Percentiles rank a stretch among this genome's conserved stretches.
Evolutionary conservation across 148 eudicot genomes (phyloP).

Genomic region (Polygonum maritimum): DNA sequence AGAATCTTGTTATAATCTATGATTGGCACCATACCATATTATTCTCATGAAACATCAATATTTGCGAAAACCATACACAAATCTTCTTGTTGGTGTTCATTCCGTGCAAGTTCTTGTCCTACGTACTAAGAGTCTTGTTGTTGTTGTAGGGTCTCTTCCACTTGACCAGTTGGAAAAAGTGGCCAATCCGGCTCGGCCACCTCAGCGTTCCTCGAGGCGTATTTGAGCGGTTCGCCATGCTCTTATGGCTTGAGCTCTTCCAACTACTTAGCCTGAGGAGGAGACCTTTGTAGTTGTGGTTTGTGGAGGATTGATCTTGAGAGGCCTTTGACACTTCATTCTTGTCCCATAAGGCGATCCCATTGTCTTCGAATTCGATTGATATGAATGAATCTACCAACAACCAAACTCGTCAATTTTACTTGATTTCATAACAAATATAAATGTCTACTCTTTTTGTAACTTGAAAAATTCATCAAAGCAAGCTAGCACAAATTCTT

Average conservation of each 20-base stretch:
- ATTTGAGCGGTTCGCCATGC: neutral
- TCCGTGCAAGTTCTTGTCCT: slow-evolving; percentile 9
- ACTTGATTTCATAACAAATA: neutral
- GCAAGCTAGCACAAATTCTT: neutral
- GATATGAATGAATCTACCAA: slow-evolving; percentile 11
- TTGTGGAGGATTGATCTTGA: neutral
- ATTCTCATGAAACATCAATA: too few species aligned
- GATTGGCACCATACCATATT: too few species aligned
- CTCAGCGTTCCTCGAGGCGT: neutral
- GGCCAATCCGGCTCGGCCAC: slow-evolving; percentile 8
- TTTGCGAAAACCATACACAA: too few species aligned
- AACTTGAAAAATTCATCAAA: neutral
- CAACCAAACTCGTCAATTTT: neutral
- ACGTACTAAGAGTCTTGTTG: neutral
- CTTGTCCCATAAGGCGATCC: slow-evolving; percentile 7
- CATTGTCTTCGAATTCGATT: slow-evolving; percentile 6
- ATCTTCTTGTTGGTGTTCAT: neutral
- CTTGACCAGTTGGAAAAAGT: neutral
- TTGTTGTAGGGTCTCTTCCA: neutral
- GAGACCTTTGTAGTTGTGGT: neutral
- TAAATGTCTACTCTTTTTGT: neutral
- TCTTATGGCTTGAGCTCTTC: neutral
- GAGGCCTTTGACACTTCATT: slow-evolving; percentile 7
- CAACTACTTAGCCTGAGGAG: neutral
- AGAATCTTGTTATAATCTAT: too few species aligned